Percentiles rank a stretch among this genome's conserved stretches.
Evolutionary conservation across 306 rosid species (phyloP).

Genomic region (Datisca glomerata): DNA sequence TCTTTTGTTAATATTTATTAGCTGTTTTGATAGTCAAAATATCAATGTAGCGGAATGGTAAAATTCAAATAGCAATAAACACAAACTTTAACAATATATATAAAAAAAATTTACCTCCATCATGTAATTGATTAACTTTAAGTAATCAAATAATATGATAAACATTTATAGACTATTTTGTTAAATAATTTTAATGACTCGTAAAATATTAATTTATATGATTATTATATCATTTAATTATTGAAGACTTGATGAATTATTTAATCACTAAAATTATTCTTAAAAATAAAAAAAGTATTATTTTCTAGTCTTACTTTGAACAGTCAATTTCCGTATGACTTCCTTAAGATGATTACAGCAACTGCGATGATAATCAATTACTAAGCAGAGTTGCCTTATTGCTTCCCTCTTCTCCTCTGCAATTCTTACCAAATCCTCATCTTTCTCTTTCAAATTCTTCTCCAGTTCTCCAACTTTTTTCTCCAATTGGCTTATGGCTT

Average conservation of each 20-base stretch:
- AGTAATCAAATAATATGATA: too few relatives aligned
- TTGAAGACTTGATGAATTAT: neutral
- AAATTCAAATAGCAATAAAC: too few relatives aligned
- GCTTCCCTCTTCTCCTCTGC: constrained; percentile 71
- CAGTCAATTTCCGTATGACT: constrained; percentile 13
- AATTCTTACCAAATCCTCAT: constrained; percentile 34
- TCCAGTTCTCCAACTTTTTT: constrained; percentile 26
- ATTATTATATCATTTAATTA: neutral
- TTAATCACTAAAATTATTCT: neutral
- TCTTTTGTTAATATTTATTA: too few relatives aligned
- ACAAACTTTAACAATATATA: too few relatives aligned
- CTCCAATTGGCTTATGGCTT: constrained; percentile 35
- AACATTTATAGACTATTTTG: too few relatives aligned
- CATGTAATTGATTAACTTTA: too few relatives aligned
- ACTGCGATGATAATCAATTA: constrained; percentile 51
- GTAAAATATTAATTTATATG: neutral
- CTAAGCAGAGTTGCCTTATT: constrained; percentile 60
- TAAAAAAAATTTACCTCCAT: too few relatives aligned
- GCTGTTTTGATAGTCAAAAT: too few relatives aligned
- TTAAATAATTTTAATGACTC: neutral
- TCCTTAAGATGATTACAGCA: constrained; percentile 35
- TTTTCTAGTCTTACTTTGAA: constrained; percentile 6
- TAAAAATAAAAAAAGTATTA: neutral
- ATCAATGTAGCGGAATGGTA: too few relatives aligned
- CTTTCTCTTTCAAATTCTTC: constrained; percentile 50